phyloP scores from a whole-genome alignment of 2,329 filamentous ascomycete species.

The Venturiaceae sp. region DNA sequence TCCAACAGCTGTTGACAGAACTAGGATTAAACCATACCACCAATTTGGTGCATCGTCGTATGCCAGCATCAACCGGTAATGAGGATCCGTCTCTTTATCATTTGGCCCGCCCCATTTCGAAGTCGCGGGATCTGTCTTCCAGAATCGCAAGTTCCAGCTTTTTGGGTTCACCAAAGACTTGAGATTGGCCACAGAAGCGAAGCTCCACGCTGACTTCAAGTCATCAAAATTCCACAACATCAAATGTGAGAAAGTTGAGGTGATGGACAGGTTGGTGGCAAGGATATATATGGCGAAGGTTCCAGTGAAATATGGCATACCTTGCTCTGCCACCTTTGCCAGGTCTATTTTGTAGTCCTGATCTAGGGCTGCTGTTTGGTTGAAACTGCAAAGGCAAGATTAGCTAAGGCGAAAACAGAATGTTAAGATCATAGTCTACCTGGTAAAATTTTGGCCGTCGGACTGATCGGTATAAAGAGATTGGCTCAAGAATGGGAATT shows the following conservation, averaged over 20 bases:
- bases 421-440: neutral
- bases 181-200: slow-evolving; percentile 14
- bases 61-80: slow-evolving; percentile 21
- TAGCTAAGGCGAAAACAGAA: neutral
- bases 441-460: neutral
- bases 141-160: slow-evolving; percentile 15
- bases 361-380: slow-evolving; percentile 10
- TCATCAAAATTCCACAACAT: slow-evolving; percentile 16
- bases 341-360: slow-evolving; percentile 5
- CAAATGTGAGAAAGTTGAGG: slow-evolving; percentile 10
- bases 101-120: slow-evolving; percentile 10
- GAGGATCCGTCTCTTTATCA: slow-evolving; percentile 17
- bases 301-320: slow-evolving; percentile 9
- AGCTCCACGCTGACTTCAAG: slow-evolving; percentile 26
- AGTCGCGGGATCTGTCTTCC: slow-evolving; percentile 13
- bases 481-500: slow-evolving; percentile 10
- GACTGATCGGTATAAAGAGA: neutral
- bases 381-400: neutral
- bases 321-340: slow-evolving; percentile 5
- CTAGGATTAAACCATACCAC: slow-evolving; percentile 20
- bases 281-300: slow-evolving; percentile 3
- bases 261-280: slow-evolving; percentile 8
- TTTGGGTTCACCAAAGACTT: slow-evolving; percentile 10
- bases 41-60: slow-evolving; percentile 20
- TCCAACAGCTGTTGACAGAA: slow-evolving; percentile 14